These are phyloP conservation scores for Breynia disticha DNA, from an alignment of 441 rosid genomes.

Conservation along the genomic window DNA sequence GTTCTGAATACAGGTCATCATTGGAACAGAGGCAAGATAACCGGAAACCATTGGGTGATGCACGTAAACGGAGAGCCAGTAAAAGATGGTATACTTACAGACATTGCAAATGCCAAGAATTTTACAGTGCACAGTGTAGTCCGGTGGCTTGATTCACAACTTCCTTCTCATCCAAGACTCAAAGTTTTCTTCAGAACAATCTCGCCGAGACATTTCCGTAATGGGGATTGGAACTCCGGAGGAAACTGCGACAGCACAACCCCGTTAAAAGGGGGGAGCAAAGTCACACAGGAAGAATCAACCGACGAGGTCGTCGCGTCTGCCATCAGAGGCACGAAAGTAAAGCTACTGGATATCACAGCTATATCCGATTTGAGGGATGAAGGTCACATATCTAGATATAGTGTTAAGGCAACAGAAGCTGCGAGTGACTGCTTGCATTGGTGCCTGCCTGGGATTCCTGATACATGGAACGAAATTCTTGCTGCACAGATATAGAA, in stretches of 20 bases:
- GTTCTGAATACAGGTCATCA: slow-evolving; percentile 37
- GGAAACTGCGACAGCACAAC: slow-evolving; percentile 27
- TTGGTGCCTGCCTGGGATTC: slow-evolving; percentile 38
- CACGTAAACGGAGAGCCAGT: slow-evolving; percentile 24
- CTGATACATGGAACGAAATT: slow-evolving; percentile 25
- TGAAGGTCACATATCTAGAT: slow-evolving; percentile 30
- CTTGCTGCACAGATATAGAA: slow-evolving; percentile 22
- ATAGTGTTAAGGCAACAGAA: slow-evolving; percentile 16
- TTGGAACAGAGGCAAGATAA: slow-evolving; percentile 32
- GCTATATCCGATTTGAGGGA: slow-evolving; percentile 31
- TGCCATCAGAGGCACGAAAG: slow-evolving; percentile 25
- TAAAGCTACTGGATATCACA: slow-evolving; percentile 28
- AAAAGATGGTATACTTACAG: slow-evolving; percentile 15
- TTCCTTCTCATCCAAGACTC: slow-evolving; percentile 19
- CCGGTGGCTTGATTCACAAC: slow-evolving; percentile 31
- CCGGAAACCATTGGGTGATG: slow-evolving; percentile 28
- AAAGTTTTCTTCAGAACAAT: slow-evolving; percentile 29
- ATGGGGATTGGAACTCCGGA: slow-evolving; percentile 37
- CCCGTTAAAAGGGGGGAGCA: slow-evolving; percentile 29
- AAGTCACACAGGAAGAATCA: slow-evolving; percentile 22
- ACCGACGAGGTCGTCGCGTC: slow-evolving; percentile 18
- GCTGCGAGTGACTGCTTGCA: slow-evolving; percentile 30
- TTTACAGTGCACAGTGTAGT: slow-evolving; percentile 27
- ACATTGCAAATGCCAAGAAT: slow-evolving; percentile 26
- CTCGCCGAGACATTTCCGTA: slow-evolving; percentile 33